phyloP scores from a whole-genome alignment of 257 asterid species.

The Prunella vulgaris region DNA sequence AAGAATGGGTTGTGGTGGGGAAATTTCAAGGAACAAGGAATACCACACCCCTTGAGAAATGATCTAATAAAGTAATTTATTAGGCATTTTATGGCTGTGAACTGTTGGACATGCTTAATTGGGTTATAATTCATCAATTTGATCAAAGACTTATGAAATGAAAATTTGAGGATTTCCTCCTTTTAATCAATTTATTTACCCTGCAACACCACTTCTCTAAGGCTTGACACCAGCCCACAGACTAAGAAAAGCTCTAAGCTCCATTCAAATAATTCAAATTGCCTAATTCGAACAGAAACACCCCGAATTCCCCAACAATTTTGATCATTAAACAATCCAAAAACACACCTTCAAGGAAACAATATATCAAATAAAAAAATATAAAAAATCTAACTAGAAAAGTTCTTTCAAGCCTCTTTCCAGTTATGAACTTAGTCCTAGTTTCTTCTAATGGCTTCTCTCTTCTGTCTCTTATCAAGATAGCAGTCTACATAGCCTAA shows the following conservation, averaged over 20 bases:
- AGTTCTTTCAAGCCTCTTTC: neutral
- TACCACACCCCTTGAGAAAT: neutral
- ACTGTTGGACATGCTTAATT: neutral
- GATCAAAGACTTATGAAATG: neutral
- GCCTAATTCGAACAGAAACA: neutral
- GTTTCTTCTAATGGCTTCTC: neutral
- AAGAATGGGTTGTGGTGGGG: neutral
- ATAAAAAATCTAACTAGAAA: too few relatives aligned
- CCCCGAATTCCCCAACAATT: neutral
- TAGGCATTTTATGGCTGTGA: neutral
- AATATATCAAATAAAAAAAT: conserved; percentile 13
- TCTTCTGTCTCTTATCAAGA: neutral
- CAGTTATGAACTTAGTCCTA: neutral
- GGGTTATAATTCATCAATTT: neutral
- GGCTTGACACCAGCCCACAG: neutral
- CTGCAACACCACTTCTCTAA: neutral
- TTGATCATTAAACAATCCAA: neutral
- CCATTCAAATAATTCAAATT: neutral
- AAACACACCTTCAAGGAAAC: neutral
- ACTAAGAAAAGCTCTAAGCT: neutral
- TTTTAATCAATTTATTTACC: neutral
- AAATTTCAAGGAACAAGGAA: neutral
- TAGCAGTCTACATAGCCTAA: neutral
- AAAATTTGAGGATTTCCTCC: neutral
- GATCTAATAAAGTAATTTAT: neutral